phyloP scores from a whole-genome alignment of 2,329 filamentous ascomycete genomes.

The Periconia sp. region DNA sequence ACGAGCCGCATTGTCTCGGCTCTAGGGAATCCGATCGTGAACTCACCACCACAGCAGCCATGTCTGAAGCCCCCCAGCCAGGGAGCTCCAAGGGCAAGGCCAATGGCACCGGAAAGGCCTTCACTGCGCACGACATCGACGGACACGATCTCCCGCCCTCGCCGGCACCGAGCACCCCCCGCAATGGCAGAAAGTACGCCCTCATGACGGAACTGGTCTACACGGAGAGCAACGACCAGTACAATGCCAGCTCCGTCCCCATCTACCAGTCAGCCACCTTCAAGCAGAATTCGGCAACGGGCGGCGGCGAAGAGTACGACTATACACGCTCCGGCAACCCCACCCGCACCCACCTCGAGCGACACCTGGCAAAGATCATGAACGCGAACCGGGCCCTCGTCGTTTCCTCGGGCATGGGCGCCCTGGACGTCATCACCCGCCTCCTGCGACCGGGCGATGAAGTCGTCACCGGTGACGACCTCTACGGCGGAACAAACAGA shows the following conservation, averaged over 20 bases:
- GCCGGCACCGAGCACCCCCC: slow-evolving; percentile 88
- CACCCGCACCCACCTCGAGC: slow-evolving; percentile 92
- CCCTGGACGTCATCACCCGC: slow-evolving; percentile 93
- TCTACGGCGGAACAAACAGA: slow-evolving; percentile 95
- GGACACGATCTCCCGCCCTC: slow-evolving; percentile 60
- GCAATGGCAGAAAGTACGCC: slow-evolving; percentile 85
- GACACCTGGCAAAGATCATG: slow-evolving; percentile 99
- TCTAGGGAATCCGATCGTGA: background rate
- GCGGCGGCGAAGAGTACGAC: slow-evolving; percentile 88
- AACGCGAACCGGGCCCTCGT: slow-evolving; percentile 88
- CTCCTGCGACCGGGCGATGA: slow-evolving; percentile 91
- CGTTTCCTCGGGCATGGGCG: slow-evolving; percentile 96
- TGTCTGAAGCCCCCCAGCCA: slow-evolving; percentile 31
- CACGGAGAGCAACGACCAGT: slow-evolving; percentile 95
- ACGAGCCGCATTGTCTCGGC: slow-evolving; percentile 5
- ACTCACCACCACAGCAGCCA: slow-evolving; percentile 17
- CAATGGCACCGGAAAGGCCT: slow-evolving; percentile 48
- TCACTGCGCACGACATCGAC: slow-evolving; percentile 46
- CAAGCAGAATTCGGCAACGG: slow-evolving; percentile 83
- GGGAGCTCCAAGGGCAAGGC: slow-evolving; percentile 40
- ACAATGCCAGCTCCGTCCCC: slow-evolving; percentile 92
- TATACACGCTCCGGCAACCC: slow-evolving; percentile 98
- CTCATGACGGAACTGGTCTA: slow-evolving; percentile 96
- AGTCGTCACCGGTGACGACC: slow-evolving; percentile 94
- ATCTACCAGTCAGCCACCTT: slow-evolving; percentile 99